phyloP scores from a whole-genome alignment of 176 grass and related monocot species.

The Aegilops bicornis region DNA sequence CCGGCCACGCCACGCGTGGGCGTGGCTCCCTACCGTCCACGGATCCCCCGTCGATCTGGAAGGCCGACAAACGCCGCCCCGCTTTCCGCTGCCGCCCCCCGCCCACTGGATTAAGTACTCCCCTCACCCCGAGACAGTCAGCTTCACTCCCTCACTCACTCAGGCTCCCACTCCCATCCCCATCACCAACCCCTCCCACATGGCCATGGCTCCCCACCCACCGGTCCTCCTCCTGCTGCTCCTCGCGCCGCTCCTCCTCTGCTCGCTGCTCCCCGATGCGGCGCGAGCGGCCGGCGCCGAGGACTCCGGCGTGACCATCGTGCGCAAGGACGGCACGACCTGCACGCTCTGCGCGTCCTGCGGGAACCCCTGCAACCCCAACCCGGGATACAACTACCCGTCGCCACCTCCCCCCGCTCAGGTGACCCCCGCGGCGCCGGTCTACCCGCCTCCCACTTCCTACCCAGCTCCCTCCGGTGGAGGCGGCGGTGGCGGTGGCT shows the following conservation, averaged over 20 bases:
- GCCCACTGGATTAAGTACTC: conserved; percentile 15
- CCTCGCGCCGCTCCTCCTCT: conserved; percentile 19
- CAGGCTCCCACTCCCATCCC: conserved; percentile 15
- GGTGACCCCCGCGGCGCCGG: conserved; percentile 3
- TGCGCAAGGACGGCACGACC: conserved; percentile 66
- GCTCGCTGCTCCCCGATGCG: conserved; percentile 21
- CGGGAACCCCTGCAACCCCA: conserved; percentile 69
- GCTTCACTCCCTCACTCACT: neutral
- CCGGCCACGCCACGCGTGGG: neutral
- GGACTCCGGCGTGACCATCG: conserved; percentile 24
- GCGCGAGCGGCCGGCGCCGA: neutral
- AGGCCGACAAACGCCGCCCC: conserved; percentile 15
- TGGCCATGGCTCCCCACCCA: conserved; percentile 31
- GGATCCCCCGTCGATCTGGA: conserved; percentile 5
- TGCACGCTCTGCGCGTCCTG: conserved; percentile 90
- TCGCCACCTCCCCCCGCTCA: conserved; percentile 47
- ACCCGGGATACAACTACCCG: conserved; percentile 33
- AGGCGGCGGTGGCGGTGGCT: neutral
- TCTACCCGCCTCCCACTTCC: conserved; percentile 40
- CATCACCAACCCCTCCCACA: conserved; percentile 26
- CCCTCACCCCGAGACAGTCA: neutral
- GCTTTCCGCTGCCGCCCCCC: neutral
- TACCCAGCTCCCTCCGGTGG: conserved; percentile 13
- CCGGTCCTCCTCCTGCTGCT: neutral
- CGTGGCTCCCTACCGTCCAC: neutral